Base-by-base conservation (phyloP, 148 eudicot species). In the Rhododendron ovatum region DNA sequence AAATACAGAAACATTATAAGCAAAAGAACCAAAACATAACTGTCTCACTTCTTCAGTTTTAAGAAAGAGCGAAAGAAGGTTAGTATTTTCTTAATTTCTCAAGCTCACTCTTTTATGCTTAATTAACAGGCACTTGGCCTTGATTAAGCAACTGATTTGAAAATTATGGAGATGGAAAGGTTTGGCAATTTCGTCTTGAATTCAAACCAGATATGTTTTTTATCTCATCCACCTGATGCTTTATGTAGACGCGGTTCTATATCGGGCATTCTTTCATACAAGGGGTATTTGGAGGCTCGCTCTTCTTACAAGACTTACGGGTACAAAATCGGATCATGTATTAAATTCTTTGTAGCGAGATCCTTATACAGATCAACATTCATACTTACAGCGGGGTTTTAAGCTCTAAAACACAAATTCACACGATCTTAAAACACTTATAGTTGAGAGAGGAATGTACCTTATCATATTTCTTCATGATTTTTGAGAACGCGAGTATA, bases 401-500 rank as follows among this genome's bases (percentile, higher is more conserved):
- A 55, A 18, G 61, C 5, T n/a, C n/a, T 55, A 55, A 55, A 55
- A 55, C 61, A 17, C 61, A 18, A 55, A 4, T 57, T 57, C 24
- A 17, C 1, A 0, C 63, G 4, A 57, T 17, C 22, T 45, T n/a
- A n/a, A n/a, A n/a, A n/a, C n/a, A n/a, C n/a, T n/a, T n/a, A n/a
- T n/a, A n/a, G n/a, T n/a, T 35, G 11, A 45, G 4, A 13, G 22
- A 43, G 37, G 10, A 61, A 0, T 35, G 12, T 88, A 88, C 92
- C 92, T 90, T 90, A 63, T 90, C 92, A 84, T 90, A 87, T 61
- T 90, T 90, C 88, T 90, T 90, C 90, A 90, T 85, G 75, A 90
- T 88, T 86, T 90, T 90, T 17, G 92, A 90, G 77, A 88, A 85
- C 7, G 90, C 92, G 78, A 88, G 85, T 48, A 85, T 80, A 71